phyloP scores from a whole-genome alignment of 352 stramenopile genomes.

The Phytophthora vignae region DNA sequence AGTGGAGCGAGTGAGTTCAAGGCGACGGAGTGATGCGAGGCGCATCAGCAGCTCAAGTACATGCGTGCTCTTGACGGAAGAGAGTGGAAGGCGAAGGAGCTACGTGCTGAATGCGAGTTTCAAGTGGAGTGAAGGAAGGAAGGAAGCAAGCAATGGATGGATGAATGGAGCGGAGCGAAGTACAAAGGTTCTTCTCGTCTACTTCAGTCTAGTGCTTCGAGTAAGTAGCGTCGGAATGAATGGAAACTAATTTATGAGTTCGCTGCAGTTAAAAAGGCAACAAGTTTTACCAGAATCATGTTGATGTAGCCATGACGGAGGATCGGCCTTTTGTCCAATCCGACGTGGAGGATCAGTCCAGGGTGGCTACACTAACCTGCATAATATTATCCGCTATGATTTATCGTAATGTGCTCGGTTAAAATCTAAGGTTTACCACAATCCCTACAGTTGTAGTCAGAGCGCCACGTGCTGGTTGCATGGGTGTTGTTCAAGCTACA shows the following conservation, averaged over 20 bases:
- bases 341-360: conserved; percentile 1
- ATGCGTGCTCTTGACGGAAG: neutral
- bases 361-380: conserved; percentile 22
- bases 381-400: neutral
- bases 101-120: neutral
- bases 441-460: neutral
- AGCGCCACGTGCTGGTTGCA: conserved; percentile 2
- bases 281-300: neutral
- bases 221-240: conserved; percentile 38
- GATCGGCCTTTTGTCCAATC: conserved; percentile 19
- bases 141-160: too few relatives aligned
- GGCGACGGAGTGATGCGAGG: conserved; percentile 4
- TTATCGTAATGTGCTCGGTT: neutral
- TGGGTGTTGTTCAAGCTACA: conserved; percentile 1
- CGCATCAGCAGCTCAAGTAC: conserved; percentile 5
- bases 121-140: conserved; percentile 24
- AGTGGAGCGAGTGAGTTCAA: conserved; percentile 14
- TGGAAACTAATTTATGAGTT: conserved; percentile 56
- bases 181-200: neutral
- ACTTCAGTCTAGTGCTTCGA: conserved; percentile 7
- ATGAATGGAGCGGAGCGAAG: neutral
- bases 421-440: neutral
- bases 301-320: conserved; percentile 7
- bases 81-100: conserved; percentile 10
- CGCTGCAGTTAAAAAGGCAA: conserved; percentile 23